phyloP scores from a whole-genome alignment of 2,329 filamentous ascomycete genomes.

The Coniochaeta sp. region DNA sequence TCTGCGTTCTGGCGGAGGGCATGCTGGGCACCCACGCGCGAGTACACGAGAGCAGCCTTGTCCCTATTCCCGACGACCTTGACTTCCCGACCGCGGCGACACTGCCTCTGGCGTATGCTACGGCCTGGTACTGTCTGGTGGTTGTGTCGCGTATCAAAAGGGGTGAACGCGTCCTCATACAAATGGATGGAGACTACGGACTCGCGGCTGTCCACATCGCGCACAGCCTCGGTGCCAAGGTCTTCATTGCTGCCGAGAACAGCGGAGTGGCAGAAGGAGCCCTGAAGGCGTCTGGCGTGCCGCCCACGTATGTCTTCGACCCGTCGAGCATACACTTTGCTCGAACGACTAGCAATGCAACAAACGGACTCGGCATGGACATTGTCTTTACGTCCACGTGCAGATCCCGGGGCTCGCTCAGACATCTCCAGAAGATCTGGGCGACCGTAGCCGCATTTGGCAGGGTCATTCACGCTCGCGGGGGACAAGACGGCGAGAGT shows the following conservation, averaged over 20 bases:
- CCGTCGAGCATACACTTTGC: neutral
- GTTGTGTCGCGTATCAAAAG: constrained; percentile 9
- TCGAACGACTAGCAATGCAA: neutral
- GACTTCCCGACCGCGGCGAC: constrained; percentile 10
- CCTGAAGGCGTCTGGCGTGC: constrained; percentile 5
- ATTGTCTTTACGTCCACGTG: neutral
- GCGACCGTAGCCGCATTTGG: neutral
- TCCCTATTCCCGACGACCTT: constrained; percentile 8
- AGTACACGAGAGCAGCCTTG: constrained; percentile 10
- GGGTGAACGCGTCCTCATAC: constrained; percentile 14
- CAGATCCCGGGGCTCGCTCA: neutral
- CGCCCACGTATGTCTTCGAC: constrained; percentile 3
- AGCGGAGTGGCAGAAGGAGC: constrained; percentile 7
- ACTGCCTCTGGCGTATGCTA: constrained; percentile 9
- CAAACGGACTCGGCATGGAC: neutral
- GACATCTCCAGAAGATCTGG: neutral
- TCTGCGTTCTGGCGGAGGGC: constrained; percentile 14
- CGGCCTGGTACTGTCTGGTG: constrained; percentile 12
- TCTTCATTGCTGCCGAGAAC: constrained; percentile 10
- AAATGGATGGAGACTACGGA: constrained; percentile 12
- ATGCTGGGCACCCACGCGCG: constrained; percentile 11
- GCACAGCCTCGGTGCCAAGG: constrained; percentile 7
- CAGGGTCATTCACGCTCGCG: neutral
- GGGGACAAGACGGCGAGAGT: neutral
- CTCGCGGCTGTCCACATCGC: constrained; percentile 13